These are phyloP conservation scores for Hymenoscyphus fructigenus DNA, from an alignment of 2,329 filamentous ascomycete species.

Conservation along the genomic window DNA sequence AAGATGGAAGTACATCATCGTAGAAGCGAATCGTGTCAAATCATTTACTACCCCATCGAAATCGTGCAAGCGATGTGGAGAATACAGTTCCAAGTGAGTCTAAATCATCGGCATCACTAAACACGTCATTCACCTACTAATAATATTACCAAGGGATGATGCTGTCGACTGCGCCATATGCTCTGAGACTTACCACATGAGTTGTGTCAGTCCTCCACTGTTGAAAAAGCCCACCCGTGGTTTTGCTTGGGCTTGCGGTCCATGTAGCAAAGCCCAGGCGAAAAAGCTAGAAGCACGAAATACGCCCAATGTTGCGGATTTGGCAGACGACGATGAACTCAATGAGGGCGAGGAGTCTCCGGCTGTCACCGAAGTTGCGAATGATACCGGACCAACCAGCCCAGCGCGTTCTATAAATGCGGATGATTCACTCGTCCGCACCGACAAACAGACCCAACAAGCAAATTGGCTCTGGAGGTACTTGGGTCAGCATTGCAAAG, in stretches of 20 bases:
- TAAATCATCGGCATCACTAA: background rate
- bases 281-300: slow-evolving; percentile 86
- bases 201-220: slow-evolving; percentile 87
- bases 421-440: slow-evolving; percentile 53
- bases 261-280: slow-evolving; percentile 94
- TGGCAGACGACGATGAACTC: slow-evolving; percentile 59
- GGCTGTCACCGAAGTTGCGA: slow-evolving; percentile 47
- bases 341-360: slow-evolving; percentile 74
- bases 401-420: slow-evolving; percentile 58
- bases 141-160: slow-evolving; percentile 64
- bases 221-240: slow-evolving; percentile 95
- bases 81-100: slow-evolving; percentile 86
- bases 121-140: background rate
- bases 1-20: slow-evolving; percentile 93
- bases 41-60: slow-evolving; percentile 96
- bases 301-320: slow-evolving; percentile 72
- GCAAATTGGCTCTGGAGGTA: slow-evolving; percentile 94
- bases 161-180: slow-evolving; percentile 98
- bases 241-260: slow-evolving; percentile 96
- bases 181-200: slow-evolving; percentile 95
- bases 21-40: slow-evolving; percentile 90
- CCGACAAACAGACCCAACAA: slow-evolving; percentile 83
- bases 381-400: slow-evolving; percentile 61
- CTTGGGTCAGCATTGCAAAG: slow-evolving; percentile 89
- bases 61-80: slow-evolving; percentile 86